Conservation (phyloP, 2,329 filamentous ascomycete genomes). For the Diaporthe amygdali region DNA sequence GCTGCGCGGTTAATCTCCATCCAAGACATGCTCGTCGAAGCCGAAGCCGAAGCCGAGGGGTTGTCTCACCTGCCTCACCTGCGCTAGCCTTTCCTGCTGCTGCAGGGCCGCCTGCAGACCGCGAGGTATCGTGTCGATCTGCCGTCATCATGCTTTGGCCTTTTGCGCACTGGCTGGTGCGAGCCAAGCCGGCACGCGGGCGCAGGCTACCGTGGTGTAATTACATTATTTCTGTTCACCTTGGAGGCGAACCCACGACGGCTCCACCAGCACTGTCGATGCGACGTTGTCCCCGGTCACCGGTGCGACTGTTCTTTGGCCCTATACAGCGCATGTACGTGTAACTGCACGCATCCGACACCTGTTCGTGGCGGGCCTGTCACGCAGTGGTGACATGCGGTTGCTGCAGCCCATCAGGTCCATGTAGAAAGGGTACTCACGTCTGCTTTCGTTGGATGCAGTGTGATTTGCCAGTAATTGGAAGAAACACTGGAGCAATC, state of each 20-base stretch:
- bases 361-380: constrained; percentile 4
- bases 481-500: no score
- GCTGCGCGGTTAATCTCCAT: constrained; percentile 3
- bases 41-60: background rate
- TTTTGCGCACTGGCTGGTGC: background rate
- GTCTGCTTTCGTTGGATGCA: background rate
- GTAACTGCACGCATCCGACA: background rate
- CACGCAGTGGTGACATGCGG: background rate
- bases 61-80: constrained; percentile 4
- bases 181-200: background rate
- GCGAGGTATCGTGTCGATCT: constrained; percentile 1
- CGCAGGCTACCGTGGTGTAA: background rate
- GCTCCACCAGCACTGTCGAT: background rate
- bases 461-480: background rate
- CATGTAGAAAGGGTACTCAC: background rate
- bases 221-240: background rate
- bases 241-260: background rate
- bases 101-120: background rate
- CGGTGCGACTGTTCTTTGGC: background rate
- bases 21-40: background rate
- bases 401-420: background rate
- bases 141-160: background rate
- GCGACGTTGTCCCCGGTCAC: background rate
- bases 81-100: constrained; percentile 2
- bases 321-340: background rate